Base-by-base conservation (phyloP, 176 grass and related monocot species). In the Hordeum marinum region DNA sequence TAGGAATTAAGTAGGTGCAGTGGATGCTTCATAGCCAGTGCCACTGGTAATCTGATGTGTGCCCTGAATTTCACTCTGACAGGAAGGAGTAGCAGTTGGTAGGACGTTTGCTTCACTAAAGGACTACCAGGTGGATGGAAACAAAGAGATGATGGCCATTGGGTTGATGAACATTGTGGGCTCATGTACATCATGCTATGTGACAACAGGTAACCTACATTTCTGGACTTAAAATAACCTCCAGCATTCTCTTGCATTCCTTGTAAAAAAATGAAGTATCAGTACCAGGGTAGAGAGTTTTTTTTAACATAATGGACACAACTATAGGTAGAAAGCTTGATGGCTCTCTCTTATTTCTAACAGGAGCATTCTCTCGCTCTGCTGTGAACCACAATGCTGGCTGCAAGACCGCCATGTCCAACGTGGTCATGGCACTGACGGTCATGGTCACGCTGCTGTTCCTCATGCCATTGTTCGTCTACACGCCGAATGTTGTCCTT, bases 111-210 rank as follows among this genome's bases (percentile, higher is more conserved):
- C 96, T 67, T 94, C 96, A 32, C 72, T 95, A 11, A 93, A 90
- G 34, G 93, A 86, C 75, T 98, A 98, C 88, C 91, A 95, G 86
- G 87, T 98, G 24, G 96, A 98, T 20, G 96, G 96, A 21, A 98
- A 98, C 87, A 98, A 98, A 79, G 96, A 98, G 69, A 98, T 98
- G 96, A 98, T 98, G 91, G 96, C 96, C 81, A 94, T 98, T 71
- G 96, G 96, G 10, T 82, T 98, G 55, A 98, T 98, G 96, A 98
- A 98, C 89, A 85, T 98, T 34, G 96, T 98, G 0, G 96, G 96
- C n/a, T 95, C 96, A 82, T 98, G 96, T 68, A 98, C 93, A 90
- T 98, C 96, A 10, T 98, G 96, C 78, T 98, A 98, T 69, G 88
- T 98, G 57, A 95, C 93, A 59, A 95, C 93, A 90, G 96, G 96